These are phyloP conservation scores for Aspergillus tanneri DNA, from an alignment of 2,329 filamentous ascomycete genomes.

Conservation along the genomic window DNA sequence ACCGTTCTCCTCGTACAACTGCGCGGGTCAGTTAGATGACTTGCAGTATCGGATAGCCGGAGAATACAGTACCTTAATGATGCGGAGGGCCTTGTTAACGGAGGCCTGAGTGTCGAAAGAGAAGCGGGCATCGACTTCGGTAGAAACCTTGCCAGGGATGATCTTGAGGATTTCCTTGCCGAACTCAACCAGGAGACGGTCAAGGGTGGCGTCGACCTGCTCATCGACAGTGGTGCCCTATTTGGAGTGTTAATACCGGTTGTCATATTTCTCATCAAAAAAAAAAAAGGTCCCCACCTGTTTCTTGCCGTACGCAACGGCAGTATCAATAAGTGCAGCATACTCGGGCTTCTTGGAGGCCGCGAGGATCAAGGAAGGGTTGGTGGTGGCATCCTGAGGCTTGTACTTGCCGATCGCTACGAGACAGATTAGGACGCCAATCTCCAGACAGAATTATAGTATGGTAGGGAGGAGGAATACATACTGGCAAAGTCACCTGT, in stretches of 20 bases:
- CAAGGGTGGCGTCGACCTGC: constrained; percentile 85
- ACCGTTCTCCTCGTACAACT: constrained; percentile 93
- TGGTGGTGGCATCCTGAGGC: constrained; percentile 99
- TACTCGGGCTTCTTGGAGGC: constrained; percentile 98
- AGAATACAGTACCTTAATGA: constrained; percentile 71
- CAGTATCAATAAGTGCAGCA: constrained; percentile 82
- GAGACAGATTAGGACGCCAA: constrained; percentile 13
- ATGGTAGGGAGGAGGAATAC: constrained; percentile 39
- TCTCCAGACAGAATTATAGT: constrained; percentile 1
- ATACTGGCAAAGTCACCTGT: constrained; percentile 74
- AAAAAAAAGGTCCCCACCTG: constrained; percentile 56
- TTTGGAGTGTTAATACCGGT: constrained; percentile 9
- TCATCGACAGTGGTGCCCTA: constrained; percentile 65
- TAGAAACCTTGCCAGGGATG: constrained; percentile 97
- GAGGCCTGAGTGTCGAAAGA: constrained; percentile 93
- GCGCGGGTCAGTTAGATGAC: constrained; percentile 3
- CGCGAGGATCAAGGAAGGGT: constrained; percentile 96
- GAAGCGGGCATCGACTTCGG: constrained; percentile 93
- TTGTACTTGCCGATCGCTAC: constrained; percentile 98
- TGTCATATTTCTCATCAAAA: constrained; percentile 38
- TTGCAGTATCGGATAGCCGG: not conserved
- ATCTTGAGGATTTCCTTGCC: constrained; percentile 96
- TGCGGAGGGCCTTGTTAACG: constrained; percentile 92
- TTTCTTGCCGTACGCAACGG: constrained; percentile 81
- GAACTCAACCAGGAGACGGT: constrained; percentile 95